Conservation (phyloP, 202 grass and related monocot genomes). For the Eragrostis tef region DNA sequence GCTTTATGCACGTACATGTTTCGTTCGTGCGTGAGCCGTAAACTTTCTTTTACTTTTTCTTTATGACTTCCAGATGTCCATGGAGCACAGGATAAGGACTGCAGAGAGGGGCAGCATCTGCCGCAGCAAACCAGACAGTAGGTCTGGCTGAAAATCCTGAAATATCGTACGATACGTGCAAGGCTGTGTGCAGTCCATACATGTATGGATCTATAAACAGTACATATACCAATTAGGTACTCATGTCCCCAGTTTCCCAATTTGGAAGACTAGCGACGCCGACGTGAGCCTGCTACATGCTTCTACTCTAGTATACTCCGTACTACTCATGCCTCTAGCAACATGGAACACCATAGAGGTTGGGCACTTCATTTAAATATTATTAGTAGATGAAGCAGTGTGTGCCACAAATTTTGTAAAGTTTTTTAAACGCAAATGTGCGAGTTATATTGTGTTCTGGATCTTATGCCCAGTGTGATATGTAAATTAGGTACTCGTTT, state of each 20-base stretch:
- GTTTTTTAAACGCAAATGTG: background rate
- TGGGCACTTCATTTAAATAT: conserved; percentile 4
- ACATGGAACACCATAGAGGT: background rate
- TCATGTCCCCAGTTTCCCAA: background rate
- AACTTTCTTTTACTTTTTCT: conserved; percentile 8
- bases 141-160: background rate
- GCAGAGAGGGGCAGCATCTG: background rate
- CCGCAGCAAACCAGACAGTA: background rate
- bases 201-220: background rate
- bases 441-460: background rate
- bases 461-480: too few species aligned
- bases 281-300: too few species aligned
- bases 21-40: background rate
- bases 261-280: background rate
- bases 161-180: background rate
- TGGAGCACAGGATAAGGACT: background rate
- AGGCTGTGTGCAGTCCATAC: background rate
- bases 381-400: background rate
- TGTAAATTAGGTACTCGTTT: too few species aligned
- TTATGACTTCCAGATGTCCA: conserved; percentile 6
- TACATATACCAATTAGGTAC: background rate
- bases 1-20: background rate
- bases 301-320: background rate
- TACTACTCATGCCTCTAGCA: too few species aligned
- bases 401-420: background rate